Evolutionary conservation across 2,329 filamentous ascomycete genomes (phyloP), one percentile per base, ranked within the genome.

Genomic region (Fusarium piperis): DNA sequence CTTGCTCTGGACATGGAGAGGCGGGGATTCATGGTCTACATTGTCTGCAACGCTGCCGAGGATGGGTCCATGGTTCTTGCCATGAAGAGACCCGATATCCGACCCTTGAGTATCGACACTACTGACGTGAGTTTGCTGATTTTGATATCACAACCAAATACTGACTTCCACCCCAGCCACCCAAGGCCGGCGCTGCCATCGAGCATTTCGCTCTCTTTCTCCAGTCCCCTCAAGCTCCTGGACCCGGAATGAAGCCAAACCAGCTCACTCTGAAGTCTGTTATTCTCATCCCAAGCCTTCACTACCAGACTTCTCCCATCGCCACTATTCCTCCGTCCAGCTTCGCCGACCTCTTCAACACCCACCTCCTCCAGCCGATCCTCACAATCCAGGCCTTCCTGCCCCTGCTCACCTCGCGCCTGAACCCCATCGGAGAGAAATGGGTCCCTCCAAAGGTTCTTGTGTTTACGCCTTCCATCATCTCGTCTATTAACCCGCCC

Each of bases 301-400:
- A 92, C 77, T 97, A 95, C 80, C 92, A 94, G 59, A 91, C 92
- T 28, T 94, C 93, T 5, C 93, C 94, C 20, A 92, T 98, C 68
- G 94, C 94, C 68, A 95, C 94, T 5, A 92, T 98, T 65, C 90
- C 93, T 8, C 91, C 94, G 0, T 93, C 93, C 32, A 91, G 90
- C 76, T 96, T 97, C 84, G 93, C 94, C 71, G 94, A 98, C 78
- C 92, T 94, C 35, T 90, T 98, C 80, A 97, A 98, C 81, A 95
- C 94, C 16, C 95, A 97, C 77, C 88, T 99, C 13, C 88, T 98
- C 61, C 93, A 94, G 64, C 95, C 95, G 2, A 94, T 98, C 73
- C 88, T 97, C 59, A 94, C 93, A 6, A 91, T 95, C 39, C 95
- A 98, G 82, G 89, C 93, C 59, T 96, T 98, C 83, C 86, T 98